phyloP scores from a whole-genome alignment of 306 rosid genomes.

The Benincasa hispida region DNA sequence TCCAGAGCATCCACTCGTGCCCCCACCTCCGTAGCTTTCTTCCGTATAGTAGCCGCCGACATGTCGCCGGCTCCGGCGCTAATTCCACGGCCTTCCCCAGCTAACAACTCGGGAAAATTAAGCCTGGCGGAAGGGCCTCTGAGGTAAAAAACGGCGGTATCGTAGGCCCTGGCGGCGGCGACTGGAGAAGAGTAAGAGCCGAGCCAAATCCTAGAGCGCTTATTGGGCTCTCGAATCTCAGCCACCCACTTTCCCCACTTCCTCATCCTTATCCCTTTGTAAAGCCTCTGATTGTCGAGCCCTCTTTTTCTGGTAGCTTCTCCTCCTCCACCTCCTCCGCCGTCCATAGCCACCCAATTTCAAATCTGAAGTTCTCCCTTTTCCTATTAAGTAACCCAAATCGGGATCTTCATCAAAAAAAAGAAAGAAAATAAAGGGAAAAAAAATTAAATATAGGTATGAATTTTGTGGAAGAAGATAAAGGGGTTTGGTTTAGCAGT shows the following conservation, averaged over 20 bases:
- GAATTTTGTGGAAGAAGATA: neutral
- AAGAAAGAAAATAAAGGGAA: conserved; percentile 10
- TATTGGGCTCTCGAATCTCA: conserved; percentile 93
- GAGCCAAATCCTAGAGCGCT: conserved; percentile 94
- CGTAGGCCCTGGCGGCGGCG: conserved; percentile 96
- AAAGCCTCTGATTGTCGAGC: conserved; percentile 45
- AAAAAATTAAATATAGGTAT: neutral
- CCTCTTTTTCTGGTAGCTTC: conserved; percentile 21
- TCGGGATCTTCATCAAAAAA: conserved; percentile 20
- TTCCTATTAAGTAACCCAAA: neutral
- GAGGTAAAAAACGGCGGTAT: conserved; percentile 80
- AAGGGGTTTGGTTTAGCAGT: neutral
- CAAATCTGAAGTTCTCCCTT: neutral
- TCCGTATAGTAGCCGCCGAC: conserved; percentile 83
- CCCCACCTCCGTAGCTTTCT: conserved; percentile 89
- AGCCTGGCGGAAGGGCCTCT: conserved; percentile 88
- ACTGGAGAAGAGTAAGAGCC: conserved; percentile 90
- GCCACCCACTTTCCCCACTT: conserved; percentile 99
- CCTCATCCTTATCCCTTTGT: conserved; percentile 98
- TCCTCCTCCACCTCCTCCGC: conserved; percentile 24
- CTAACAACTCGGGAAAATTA: conserved; percentile 63
- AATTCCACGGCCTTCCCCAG: conserved; percentile 19
- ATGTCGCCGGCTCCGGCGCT: conserved; percentile 23
- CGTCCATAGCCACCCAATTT: conserved; percentile 3
- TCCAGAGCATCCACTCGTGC: conserved; percentile 80